Conservation (phyloP, 2,329 filamentous ascomycete species). For the Aspergillus novofumigatus region DNA sequence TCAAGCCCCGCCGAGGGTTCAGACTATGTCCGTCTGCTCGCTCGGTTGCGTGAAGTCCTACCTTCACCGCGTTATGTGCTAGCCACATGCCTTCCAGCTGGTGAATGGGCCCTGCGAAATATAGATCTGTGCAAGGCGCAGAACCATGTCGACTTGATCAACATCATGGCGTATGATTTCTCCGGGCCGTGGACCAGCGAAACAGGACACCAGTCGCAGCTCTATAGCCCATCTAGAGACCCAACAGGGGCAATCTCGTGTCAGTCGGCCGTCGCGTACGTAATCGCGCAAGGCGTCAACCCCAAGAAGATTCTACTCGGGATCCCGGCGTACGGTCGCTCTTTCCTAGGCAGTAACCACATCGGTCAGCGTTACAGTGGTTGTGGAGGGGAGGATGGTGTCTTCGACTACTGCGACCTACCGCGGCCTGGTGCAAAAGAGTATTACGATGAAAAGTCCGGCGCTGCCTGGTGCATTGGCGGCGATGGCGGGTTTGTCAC, state of each 20-base stretch:
- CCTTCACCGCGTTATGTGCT: constrained; percentile 65
- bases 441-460: constrained; percentile 61
- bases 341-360: constrained; percentile 63
- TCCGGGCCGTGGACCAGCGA: constrained; percentile 64
- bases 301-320: constrained; percentile 70
- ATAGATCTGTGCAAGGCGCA: constrained; percentile 63
- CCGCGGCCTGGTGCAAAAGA: constrained; percentile 61
- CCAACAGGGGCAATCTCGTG: constrained; percentile 51
- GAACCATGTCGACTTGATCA: constrained; percentile 68
- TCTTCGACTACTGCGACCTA: constrained; percentile 70
- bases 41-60: constrained; percentile 62
- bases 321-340: constrained; percentile 70
- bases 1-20: constrained; percentile 61
- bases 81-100: constrained; percentile 68
- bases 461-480: constrained; percentile 66
- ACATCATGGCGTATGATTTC: constrained; percentile 79
- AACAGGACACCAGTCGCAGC: constrained; percentile 71
- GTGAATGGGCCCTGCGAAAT: constrained; percentile 60
- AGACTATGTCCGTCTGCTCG: constrained; percentile 67
- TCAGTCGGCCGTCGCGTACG: constrained; percentile 62
- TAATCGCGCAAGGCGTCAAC: constrained; percentile 63
- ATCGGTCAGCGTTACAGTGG: constrained; percentile 58
- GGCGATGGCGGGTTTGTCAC: constrained; percentile 73
- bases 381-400: constrained; percentile 59
- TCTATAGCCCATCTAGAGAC: constrained; percentile 52